Percentiles rank a stretch among this genome's conserved stretches.
Evolutionary conservation across 2,329 filamentous ascomycete species (phyloP).

Genomic region (Talaromyces sp.): DNA sequence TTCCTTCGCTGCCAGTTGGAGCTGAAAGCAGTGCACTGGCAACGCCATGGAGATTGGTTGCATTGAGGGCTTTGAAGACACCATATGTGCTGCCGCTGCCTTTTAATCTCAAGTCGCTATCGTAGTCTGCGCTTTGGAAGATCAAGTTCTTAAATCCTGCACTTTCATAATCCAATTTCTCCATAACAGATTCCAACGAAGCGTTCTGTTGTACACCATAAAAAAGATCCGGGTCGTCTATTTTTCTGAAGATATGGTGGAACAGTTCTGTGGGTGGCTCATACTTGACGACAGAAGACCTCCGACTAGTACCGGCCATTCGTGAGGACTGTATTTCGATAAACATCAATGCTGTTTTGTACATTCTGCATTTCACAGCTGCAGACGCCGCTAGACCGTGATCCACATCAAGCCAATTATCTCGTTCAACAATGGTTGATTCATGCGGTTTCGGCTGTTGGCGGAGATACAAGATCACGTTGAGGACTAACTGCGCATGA

Average conservation of each 20-base stretch:
- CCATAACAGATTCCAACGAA: slow-evolving; percentile 69
- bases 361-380: slow-evolving; percentile 73
- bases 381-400: slow-evolving; percentile 63
- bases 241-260: slow-evolving; percentile 77
- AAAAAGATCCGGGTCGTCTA: slow-evolving; percentile 93
- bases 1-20: slow-evolving; percentile 47
- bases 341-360: slow-evolving; percentile 78
- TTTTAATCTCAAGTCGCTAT: slow-evolving; percentile 66
- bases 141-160: slow-evolving; percentile 81
- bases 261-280: slow-evolving; percentile 62
- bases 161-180: slow-evolving; percentile 80
- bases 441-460: slow-evolving; percentile 72
- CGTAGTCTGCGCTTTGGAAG: slow-evolving; percentile 85
- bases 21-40: slow-evolving; percentile 71
- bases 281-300: slow-evolving; percentile 55
- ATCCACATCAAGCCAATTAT: slow-evolving; percentile 81
- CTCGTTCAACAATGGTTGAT: slow-evolving; percentile 68
- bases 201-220: slow-evolving; percentile 81
- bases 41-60: slow-evolving; percentile 76
- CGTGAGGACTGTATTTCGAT: slow-evolving; percentile 65
- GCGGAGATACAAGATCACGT: slow-evolving; percentile 79
- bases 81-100: slow-evolving; percentile 59
- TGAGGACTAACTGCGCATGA: slow-evolving; percentile 68
- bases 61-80: slow-evolving; percentile 70
- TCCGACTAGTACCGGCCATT: slow-evolving; percentile 52